Percentiles rank a stretch among this genome's conserved stretches.
phyloP scores from a whole-genome alignment of 345 rosid genomes.

The Populus ilicifolia region DNA sequence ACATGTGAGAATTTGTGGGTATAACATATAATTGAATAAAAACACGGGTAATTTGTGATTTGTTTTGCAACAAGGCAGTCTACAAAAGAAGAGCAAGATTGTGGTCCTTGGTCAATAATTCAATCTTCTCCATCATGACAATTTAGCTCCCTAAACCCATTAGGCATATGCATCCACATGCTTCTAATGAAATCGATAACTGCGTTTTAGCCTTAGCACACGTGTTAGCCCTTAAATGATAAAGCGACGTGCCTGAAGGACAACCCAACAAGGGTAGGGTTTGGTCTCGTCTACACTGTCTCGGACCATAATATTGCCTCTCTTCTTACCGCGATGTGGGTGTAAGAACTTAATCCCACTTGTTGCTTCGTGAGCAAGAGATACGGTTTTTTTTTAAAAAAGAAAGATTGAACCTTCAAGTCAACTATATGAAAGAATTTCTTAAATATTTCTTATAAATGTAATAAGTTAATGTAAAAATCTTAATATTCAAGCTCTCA shows the following conservation, averaged over 20 bases:
- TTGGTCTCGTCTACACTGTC: neutral
- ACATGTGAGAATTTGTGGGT: conserved; percentile 31
- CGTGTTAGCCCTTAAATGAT: conserved; percentile 29
- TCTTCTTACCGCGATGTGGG: neutral
- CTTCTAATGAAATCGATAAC: conserved; percentile 5
- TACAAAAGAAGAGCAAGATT: conserved; percentile 1
- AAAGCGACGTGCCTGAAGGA: neutral
- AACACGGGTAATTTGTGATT: conserved; percentile 10
- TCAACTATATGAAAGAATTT: too few relatives aligned
- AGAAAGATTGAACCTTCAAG: too few relatives aligned
- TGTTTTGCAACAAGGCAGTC: neutral
- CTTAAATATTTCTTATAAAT: too few relatives aligned
- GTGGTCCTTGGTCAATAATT: conserved; percentile 16
- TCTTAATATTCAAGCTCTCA: too few relatives aligned
- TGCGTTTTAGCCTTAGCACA: conserved; percentile 20
- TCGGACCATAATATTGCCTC: conserved; percentile 10
- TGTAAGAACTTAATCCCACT: too few relatives aligned
- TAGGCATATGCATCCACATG: conserved; percentile 1
- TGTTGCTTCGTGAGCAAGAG: too few relatives aligned
- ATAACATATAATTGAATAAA: neutral
- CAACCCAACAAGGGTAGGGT: neutral
- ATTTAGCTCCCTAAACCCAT: too few relatives aligned
- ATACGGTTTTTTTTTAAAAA: too few relatives aligned
- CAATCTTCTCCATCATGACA: neutral
- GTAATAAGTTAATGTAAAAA: too few relatives aligned